Base-by-base conservation (phyloP, 139 green algal species). In the Spirogloea muscicola region DNA sequence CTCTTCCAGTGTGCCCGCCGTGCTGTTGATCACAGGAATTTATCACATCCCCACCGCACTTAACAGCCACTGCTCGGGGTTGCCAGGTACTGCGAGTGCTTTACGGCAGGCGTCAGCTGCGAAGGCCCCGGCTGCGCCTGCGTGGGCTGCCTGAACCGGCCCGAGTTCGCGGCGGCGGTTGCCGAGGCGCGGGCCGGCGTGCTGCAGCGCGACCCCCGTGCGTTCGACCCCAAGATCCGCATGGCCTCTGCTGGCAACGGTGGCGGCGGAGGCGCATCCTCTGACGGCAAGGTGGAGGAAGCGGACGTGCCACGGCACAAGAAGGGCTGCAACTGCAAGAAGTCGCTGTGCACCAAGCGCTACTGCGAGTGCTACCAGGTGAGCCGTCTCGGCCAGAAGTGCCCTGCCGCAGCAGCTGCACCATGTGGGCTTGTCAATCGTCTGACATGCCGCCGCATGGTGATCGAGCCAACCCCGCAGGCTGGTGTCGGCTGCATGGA, bases 361-460 rank as follows among this genome's bases (percentile, higher is more conserved):
- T 98, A 98, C 85, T 98, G 93, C 83, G 93, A 98, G 84, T 98
- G 93, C 88, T 98, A 90, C 82, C 91, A 97, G 87, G 91, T 79
- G 38, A 61, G 29, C 6, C 60, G 10, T 18, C 29, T n/a, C n/a
- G n/a, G n/a, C n/a, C 16, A 65, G 57, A 31, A 21, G 57, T 65
- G 46, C 46, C 46, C 46, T 55, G 46, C 46, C n/a, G n/a, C n/a
- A n/a, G n/a, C n/a, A n/a, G n/a, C n/a, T n/a, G n/a, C n/a, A n/a
- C n/a, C n/a, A n/a, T n/a, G n/a, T n/a, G n/a, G n/a, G n/a, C n/a
- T n/a, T n/a, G n/a, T n/a, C n/a, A n/a, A n/a, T n/a, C n/a, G n/a
- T n/a, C n/a, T n/a, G n/a, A n/a, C n/a, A n/a, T n/a, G n/a, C n/a
- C n/a, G n/a, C n/a, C n/a, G n/a, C n/a, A n/a, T n/a, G n/a, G n/a